These are phyloP conservation scores for Trichoderma cornu-damae DNA, from an alignment of 2,329 filamentous ascomycete genomes.

Conservation along the genomic window DNA sequence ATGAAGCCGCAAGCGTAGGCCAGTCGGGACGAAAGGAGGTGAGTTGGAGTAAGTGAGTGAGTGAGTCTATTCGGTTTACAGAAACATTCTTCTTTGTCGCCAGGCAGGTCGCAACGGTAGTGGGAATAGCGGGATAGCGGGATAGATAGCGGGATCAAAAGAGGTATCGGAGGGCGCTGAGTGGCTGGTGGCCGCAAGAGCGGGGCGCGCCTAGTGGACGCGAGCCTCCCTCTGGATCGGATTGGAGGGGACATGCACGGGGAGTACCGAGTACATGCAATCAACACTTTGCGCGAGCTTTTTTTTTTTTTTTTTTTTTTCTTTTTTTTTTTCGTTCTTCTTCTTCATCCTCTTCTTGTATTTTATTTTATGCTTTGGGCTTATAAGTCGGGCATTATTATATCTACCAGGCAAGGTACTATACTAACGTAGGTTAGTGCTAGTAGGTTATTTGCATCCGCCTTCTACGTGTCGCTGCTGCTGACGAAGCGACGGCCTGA, in stretches of 20 bases:
- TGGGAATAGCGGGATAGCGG: conserved; percentile 7
- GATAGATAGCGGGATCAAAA: neutral
- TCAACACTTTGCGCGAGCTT: too few relatives aligned
- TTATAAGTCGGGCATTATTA: too few relatives aligned
- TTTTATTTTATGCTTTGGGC: too few relatives aligned
- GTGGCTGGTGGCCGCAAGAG: neutral
- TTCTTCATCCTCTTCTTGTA: neutral
- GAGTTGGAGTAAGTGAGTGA: neutral
- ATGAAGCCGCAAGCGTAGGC: neutral
- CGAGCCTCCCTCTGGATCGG: neutral
- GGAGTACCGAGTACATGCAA: neutral
- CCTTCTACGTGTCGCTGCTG: too few relatives aligned
- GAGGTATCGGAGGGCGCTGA: neutral
- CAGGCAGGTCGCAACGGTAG: conserved; percentile 14
- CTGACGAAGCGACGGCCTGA: too few relatives aligned
- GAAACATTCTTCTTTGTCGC: neutral
- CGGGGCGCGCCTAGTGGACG: neutral
- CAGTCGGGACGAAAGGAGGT: neutral
- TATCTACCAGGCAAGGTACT: too few relatives aligned
- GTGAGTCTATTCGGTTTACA: neutral
- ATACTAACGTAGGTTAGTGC: too few relatives aligned
- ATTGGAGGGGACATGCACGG: neutral
- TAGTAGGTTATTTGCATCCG: too few relatives aligned
- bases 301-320: too few relatives aligned
- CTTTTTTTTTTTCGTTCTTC: neutral